These are phyloP conservation scores for Durusdinium trenchii DNA, from an alignment of 73 alveolate species.

Conservation along the genomic window DNA sequence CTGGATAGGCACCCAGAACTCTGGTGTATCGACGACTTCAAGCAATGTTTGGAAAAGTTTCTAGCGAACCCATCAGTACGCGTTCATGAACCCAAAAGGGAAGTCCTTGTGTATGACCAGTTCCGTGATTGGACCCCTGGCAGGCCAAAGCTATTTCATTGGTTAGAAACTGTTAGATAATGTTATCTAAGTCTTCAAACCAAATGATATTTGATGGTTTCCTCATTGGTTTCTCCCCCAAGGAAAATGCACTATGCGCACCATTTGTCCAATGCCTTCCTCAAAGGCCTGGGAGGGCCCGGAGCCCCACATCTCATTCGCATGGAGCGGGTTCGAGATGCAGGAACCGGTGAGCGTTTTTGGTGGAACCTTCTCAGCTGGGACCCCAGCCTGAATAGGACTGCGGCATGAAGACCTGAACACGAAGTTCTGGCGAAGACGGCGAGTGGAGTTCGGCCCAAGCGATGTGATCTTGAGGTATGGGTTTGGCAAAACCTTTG, in stretches of 20 bases:
- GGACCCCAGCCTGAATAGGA: neutral
- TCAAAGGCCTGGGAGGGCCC: conserved; percentile 3
- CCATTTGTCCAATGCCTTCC: neutral
- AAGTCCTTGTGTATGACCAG: neutral
- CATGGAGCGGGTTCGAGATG: neutral
- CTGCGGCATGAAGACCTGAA: neutral
- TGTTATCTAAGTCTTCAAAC: no score
- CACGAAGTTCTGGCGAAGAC: neutral
- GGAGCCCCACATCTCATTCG: conserved; percentile 27
- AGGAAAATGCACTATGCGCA: neutral
- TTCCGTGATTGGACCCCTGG: neutral
- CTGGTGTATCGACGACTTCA: neutral
- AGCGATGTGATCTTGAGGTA: neutral
- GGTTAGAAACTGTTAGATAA: neutral
- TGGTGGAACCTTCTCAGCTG: neutral
- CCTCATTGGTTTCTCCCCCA: neutral
- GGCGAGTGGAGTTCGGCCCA: neutral
- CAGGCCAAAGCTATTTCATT: neutral
- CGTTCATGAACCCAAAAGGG: neutral
- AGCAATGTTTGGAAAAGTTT: neutral
- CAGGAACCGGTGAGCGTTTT: neutral
- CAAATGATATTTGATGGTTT: neutral
- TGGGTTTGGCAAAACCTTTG: neutral
- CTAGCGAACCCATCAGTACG: neutral
- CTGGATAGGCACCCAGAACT: neutral